A percentile compares a stretch with the other conserved stretches of the same genome.
Conservation (phyloP, 768 basidiomycete genomes). For the Boletus edulis region DNA sequence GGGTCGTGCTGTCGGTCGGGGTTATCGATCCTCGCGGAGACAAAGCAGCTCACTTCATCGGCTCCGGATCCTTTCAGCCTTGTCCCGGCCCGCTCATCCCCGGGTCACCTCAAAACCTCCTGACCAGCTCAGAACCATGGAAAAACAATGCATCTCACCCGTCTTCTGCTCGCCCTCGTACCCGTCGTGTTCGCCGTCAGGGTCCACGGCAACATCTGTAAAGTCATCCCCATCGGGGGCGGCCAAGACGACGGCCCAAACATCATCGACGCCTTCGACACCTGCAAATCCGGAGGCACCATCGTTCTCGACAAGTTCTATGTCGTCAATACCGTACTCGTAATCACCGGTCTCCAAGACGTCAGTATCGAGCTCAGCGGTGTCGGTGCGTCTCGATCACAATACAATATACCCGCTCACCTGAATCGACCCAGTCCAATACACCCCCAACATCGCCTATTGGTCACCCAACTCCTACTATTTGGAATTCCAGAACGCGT, state of each 20-base stretch:
- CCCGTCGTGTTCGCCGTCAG: not conserved
- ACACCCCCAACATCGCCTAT: slow-evolving; percentile 41
- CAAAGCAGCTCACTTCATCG: not conserved
- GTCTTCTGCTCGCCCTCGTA: not conserved
- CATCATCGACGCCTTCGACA: slow-evolving; percentile 32
- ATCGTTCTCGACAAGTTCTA: slow-evolving; percentile 35
- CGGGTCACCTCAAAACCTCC: too few species aligned
- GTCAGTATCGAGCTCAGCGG: slow-evolving; percentile 41
- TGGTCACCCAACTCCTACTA: slow-evolving; percentile 39
- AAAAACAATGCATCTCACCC: not conserved
- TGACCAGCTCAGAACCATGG: too few species aligned
- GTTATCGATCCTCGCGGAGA: slow-evolving; percentile 19
- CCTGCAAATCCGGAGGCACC: slow-evolving; percentile 28
- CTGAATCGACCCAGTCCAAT: slow-evolving; percentile 24
- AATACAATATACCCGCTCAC: not conserved
- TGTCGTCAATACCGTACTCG: slow-evolving; percentile 39
- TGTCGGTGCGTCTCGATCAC: slow-evolving; percentile 27
- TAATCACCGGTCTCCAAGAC: slow-evolving; percentile 35
- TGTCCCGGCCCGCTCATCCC: not conserved
- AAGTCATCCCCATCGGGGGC: slow-evolving; percentile 31
- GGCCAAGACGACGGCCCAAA: slow-evolving; percentile 37
- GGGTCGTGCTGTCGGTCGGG: slow-evolving; percentile 15
- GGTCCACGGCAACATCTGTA: slow-evolving; percentile 17
- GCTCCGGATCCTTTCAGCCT: too few species aligned
- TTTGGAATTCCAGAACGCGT: slow-evolving; percentile 45